Evolutionary conservation across 495 filamentous ascomycete genomes (phyloP).

Genomic region (Platismatia glauca): DNA sequence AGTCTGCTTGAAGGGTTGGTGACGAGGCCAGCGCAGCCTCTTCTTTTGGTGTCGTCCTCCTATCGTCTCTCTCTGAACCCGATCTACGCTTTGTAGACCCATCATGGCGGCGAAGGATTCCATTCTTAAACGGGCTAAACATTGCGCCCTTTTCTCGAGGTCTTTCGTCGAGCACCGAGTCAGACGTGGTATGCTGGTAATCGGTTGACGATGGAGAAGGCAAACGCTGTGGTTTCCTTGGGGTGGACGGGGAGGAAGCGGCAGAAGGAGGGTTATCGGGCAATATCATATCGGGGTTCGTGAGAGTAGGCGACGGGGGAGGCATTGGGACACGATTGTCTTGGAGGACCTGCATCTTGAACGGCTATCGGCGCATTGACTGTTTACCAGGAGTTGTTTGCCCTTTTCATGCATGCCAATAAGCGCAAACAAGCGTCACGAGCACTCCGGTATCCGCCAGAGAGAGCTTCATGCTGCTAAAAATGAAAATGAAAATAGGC

Average conservation of each 20-base stretch:
- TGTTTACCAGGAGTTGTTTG: constrained; percentile 8
- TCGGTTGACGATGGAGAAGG: constrained; percentile 11
- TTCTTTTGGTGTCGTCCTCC: constrained; percentile 10
- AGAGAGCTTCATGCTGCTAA: neutral
- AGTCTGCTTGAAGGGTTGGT: constrained; percentile 14
- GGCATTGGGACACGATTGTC: constrained; percentile 9
- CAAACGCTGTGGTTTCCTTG: constrained; percentile 8
- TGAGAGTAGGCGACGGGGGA: constrained; percentile 69
- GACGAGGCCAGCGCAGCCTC: constrained; percentile 14
- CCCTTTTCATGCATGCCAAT: constrained; percentile 11
- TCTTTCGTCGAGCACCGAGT: constrained; percentile 10
- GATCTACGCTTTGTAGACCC: constrained; percentile 10
- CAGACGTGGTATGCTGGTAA: constrained; percentile 9
- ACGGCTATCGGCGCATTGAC: constrained; percentile 12
- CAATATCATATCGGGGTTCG: constrained; percentile 92
- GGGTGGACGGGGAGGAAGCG: constrained; percentile 13
- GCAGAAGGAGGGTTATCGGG: constrained; percentile 49
- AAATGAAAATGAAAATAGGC: no score
- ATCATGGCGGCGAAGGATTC: constrained; percentile 15
- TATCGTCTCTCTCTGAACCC: constrained; percentile 14
- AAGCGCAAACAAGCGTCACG: constrained; percentile 5
- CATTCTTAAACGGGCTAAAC: constrained; percentile 21
- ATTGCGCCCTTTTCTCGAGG: constrained; percentile 17
- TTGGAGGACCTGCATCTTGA: constrained; percentile 17
- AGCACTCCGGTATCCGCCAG: neutral